A percentile compares a stretch with the other conserved stretches of the same genome.
Evolutionary conservation across 202 grass and related monocot genomes (phyloP).

Genomic region (Panicum virgatum): DNA sequence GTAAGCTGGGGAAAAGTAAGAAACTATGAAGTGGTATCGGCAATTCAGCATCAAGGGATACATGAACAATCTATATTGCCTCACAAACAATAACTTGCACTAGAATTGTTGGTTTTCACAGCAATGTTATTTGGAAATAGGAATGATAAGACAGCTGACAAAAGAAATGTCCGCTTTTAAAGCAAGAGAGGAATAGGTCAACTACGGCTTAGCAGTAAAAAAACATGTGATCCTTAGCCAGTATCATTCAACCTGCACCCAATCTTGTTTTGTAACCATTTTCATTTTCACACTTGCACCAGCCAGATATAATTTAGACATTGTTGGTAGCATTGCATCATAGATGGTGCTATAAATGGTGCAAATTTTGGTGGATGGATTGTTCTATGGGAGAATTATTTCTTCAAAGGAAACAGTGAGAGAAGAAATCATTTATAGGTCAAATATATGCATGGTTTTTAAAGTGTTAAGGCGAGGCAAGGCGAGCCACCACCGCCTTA

Average conservation of each 20-base stretch:
- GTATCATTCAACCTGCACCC: conserved; percentile 11
- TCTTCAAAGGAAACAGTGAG: background rate
- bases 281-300: background rate
- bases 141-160: background rate
- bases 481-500: no score
- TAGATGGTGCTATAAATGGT: background rate
- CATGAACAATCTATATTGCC: background rate
- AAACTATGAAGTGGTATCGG: conserved; percentile 3
- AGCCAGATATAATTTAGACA: background rate
- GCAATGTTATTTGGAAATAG: conserved; percentile 19
- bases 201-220: background rate
- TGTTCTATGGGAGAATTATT: background rate
- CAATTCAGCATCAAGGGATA: conserved; percentile 23
- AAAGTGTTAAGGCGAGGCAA: no score
- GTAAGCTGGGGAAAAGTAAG: conserved; percentile 15
- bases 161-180: background rate
- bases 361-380: background rate
- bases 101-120: conserved; percentile 13
- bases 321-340: background rate
- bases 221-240: conserved; percentile 4
- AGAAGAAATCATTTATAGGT: conserved; percentile 3
- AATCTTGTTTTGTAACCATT: background rate
- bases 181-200: background rate
- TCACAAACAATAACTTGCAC: conserved; percentile 31
- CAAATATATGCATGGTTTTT: background rate